Base-by-base conservation (phyloP, 345 rosid species). In the Turnera subulata region DNA sequence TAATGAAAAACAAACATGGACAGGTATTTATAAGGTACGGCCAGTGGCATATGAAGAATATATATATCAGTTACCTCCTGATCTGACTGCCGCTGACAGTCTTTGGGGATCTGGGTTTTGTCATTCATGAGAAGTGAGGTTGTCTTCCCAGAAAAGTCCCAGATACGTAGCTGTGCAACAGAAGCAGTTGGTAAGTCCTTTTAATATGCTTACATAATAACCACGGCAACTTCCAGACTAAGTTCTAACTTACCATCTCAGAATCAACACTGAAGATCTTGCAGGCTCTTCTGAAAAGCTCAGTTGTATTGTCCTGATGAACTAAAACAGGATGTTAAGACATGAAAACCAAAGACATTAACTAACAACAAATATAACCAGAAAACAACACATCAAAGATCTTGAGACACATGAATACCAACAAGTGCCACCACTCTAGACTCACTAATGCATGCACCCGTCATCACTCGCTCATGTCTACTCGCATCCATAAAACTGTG, bases 61-160 rank as follows among this genome's bases (percentile, higher is more conserved):
- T 8, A 29, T 29, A 4, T 29, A 29, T 8, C 35, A 29, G 82
- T 66, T 74, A 89, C 99, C 83, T 89, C 99, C 59, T 78, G 85
- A 74, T 87, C 99, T 55, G 81, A 63, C 64, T 70, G 88, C 51
- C 80, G 86, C 63, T 60, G 88, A 77, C 66, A 58, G 17, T 82
- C 93, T 69, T 80, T 82, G 33, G 60, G 63, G 43, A 71, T 66
- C 63, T 73, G 81, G 64, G 59, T 73, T 72, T 69, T 64, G 56
- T 87, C 96, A 62, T 75, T 81, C 44, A 67, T 53, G 47, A 82
- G 80, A 76, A 70, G 74, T 58, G 75, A 70, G 50, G 80, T 67
- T 50, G 89, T 89, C 72, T 82, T 90, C 57, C 96, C 91, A 45
- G 92, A 93, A 74, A 85, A 85, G 70, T 89, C 99, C 97, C 99